phyloP scores from a whole-genome alignment of 768 basidiomycete genomes.

The Epithele typhae region DNA sequence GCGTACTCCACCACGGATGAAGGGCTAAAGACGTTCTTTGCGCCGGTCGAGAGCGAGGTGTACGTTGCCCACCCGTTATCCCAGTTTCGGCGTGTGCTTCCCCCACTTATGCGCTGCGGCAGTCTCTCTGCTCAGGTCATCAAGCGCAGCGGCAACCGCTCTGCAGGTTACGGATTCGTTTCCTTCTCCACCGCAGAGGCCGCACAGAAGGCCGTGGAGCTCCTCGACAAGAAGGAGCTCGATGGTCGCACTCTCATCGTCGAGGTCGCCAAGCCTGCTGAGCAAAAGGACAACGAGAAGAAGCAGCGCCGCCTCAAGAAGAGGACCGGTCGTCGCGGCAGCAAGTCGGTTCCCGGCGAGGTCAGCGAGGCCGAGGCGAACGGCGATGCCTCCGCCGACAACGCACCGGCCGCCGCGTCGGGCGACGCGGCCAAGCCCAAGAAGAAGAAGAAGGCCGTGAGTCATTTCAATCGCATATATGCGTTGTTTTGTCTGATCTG shows the following conservation, averaged over 20 bases:
- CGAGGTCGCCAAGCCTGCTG: conserved; percentile 89
- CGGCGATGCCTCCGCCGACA: conserved; percentile 55
- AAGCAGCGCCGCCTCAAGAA: conserved; percentile 74
- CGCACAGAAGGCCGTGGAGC: conserved; percentile 80
- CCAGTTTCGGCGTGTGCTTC: background rate
- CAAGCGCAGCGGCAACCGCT: conserved; percentile 68
- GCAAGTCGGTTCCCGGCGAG: conserved; percentile 84
- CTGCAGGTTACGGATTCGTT: conserved; percentile 93
- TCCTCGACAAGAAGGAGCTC: conserved; percentile 84
- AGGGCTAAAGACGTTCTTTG: conserved; percentile 93
- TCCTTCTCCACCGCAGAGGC: conserved; percentile 77
- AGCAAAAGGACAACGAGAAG: conserved; percentile 81
- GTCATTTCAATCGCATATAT: conserved; percentile 22
- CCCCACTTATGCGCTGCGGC: conserved; percentile 9
- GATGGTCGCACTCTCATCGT: conserved; percentile 86
- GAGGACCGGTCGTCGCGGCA: conserved; percentile 80
- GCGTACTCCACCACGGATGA: conserved; percentile 92
- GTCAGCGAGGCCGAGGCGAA: conserved; percentile 87
- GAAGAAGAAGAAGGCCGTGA: conserved; percentile 78
- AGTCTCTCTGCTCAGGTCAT: conserved; percentile 86
- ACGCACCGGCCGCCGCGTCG: conserved; percentile 42
- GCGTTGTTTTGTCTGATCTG: conserved; percentile 1
- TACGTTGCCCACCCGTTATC: conserved; percentile 38
- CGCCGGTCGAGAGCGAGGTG: conserved; percentile 83
- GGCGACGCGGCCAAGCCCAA: conserved; percentile 62